Evolutionary conservation across 176 grass and related monocot species (phyloP).

Genomic region (Zea luxurians): DNA sequence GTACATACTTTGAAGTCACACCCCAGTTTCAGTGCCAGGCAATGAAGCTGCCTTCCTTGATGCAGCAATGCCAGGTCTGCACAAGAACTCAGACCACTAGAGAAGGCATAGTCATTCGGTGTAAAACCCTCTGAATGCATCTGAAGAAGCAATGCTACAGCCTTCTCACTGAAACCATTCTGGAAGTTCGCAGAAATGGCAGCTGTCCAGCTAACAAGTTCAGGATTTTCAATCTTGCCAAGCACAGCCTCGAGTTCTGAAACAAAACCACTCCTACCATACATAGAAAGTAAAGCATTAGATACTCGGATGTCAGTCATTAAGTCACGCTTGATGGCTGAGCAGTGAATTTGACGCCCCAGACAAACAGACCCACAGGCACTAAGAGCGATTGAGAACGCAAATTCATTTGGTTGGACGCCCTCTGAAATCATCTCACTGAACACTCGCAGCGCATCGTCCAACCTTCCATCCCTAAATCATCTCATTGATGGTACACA

Average conservation of each 20-base stretch:
- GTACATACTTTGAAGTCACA: conserved; percentile 52
- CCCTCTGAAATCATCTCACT: conserved; percentile 48
- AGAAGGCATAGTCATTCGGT: conserved; percentile 68
- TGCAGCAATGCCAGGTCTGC: conserved; percentile 63
- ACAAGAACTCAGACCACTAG: conserved; percentile 70
- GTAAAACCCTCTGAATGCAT: conserved; percentile 63
- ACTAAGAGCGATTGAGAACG: conserved; percentile 54
- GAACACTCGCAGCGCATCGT: conserved; percentile 54
- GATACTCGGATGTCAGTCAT: conserved; percentile 49
- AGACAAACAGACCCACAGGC: conserved; percentile 45
- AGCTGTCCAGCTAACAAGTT: conserved; percentile 41
- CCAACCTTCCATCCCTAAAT: conserved; percentile 44
- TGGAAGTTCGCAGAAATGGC: conserved; percentile 66
- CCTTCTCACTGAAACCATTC: conserved; percentile 58
- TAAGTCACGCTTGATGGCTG: conserved; percentile 48
- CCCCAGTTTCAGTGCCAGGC: conserved; percentile 64
- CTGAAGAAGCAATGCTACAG: conserved; percentile 45
- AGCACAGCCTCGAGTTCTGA: conserved; percentile 45
- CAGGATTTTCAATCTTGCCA: conserved; percentile 29
- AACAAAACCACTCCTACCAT: conserved; percentile 55
- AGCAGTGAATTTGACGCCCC: conserved; percentile 61
- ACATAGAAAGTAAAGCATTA: conserved; percentile 74
- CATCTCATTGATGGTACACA: too few species aligned
- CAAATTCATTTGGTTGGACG: conserved; percentile 59
- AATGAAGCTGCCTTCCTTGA: conserved; percentile 71